Percentiles rank a stretch among this genome's conserved stretches.
These are phyloP conservation scores for Gomphus sp. DNA, from an alignment of 1,284 basidiomycete species.

Conservation along the genomic window DNA sequence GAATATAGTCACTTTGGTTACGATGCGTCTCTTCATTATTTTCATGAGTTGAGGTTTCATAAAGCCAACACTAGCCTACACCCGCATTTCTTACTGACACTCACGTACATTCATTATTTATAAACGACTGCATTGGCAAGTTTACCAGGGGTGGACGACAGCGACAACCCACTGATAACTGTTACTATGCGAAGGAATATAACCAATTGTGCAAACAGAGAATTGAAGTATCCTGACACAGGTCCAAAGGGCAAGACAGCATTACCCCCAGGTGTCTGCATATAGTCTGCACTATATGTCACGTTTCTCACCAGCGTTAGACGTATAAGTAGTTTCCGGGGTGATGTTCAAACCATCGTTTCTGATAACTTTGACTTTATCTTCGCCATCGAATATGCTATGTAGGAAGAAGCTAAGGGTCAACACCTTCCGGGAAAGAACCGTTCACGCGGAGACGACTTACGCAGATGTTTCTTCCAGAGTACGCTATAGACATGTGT, in stretches of 20 bases:
- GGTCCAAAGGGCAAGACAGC: neutral
- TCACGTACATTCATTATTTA: too few species aligned
- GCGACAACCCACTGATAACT: neutral
- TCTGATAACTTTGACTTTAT: conserved; percentile 2
- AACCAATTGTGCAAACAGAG: neutral
- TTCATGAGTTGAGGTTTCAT: too few species aligned
- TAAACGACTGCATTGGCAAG: neutral
- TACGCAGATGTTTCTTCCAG: conserved; percentile 33
- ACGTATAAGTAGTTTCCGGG: neutral
- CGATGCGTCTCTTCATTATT: too few species aligned
- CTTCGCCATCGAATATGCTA: conserved; percentile 11
- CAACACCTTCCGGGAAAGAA: neutral
- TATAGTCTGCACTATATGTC: neutral
- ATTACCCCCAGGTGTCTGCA: neutral
- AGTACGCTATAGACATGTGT: conserved; percentile 8
- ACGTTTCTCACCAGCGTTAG: neutral
- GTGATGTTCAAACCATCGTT: neutral
- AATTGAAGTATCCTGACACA: too few species aligned
- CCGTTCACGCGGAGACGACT: conserved; percentile 9
- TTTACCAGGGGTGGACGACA: neutral
- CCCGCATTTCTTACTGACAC: neutral
- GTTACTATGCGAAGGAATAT: neutral
- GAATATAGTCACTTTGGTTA: neutral
- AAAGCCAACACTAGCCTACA: too few species aligned
- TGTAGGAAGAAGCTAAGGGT: neutral